These are phyloP conservation scores for Calocera viscosa DNA, from an alignment of 768 basidiomycete species.

Conservation along the genomic window DNA sequence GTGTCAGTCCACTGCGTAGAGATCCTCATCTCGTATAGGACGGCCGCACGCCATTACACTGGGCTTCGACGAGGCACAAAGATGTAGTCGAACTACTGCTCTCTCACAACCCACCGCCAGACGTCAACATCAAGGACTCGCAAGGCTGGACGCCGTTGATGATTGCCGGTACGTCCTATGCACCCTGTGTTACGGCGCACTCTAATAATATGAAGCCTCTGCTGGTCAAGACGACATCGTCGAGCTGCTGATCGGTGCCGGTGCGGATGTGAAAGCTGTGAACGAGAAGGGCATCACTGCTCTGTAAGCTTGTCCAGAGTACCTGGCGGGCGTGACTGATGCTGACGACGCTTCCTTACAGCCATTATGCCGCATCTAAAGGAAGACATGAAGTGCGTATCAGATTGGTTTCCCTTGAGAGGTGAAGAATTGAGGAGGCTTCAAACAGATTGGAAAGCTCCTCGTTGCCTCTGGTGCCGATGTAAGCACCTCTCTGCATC, in stretches of 20 bases:
- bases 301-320: constrained; percentile 46
- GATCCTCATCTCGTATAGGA: constrained; percentile 36
- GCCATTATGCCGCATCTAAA: constrained; percentile 90
- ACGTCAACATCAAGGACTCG: constrained; percentile 29
- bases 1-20: neutral
- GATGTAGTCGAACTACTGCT: constrained; percentile 58
- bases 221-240: constrained; percentile 68
- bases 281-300: constrained; percentile 78
- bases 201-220: constrained; percentile 41
- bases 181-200: constrained; percentile 9
- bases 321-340: neutral
- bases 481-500: constrained; percentile 42
- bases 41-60: constrained; percentile 69
- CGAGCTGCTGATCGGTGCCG: constrained; percentile 64
- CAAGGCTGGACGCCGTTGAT: constrained; percentile 12
- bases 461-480: constrained; percentile 82
- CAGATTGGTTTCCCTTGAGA: constrained; percentile 25
- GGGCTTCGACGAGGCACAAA: constrained; percentile 64
- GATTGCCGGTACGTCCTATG: neutral
- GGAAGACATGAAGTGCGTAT: constrained; percentile 60
- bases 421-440: constrained; percentile 14
- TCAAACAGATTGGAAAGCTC: constrained; percentile 64
- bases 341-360: constrained; percentile 23
- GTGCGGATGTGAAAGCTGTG: constrained; percentile 63
- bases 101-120: constrained; percentile 43